Conservation (phyloP, 257 asterid genomes). For the Penstemon eatonii region DNA sequence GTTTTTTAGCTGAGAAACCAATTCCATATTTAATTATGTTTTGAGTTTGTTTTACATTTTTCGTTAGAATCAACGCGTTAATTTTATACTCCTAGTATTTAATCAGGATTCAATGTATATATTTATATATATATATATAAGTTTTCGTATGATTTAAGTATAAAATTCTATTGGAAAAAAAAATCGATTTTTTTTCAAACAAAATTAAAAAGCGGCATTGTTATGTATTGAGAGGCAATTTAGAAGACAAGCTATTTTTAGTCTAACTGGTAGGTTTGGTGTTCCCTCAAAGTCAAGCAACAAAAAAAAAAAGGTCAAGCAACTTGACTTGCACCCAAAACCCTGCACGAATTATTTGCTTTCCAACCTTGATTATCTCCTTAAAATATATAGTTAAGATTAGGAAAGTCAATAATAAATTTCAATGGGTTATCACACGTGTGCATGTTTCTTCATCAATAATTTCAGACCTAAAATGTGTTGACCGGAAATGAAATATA, state of each 20-base stretch:
- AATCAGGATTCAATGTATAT: too few species aligned
- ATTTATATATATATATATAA: too few species aligned
- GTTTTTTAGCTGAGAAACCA: too few species aligned
- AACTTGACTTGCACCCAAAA: conserved; percentile 35
- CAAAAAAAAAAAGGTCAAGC: conserved; percentile 37
- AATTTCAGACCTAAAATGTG: not conserved
- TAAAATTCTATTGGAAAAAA: too few species aligned
- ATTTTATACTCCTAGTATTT: too few species aligned
- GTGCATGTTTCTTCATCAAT: conserved; percentile 18
- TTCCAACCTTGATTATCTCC: conserved; percentile 1
- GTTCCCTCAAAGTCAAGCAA: conserved; percentile 56
- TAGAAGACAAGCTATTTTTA: conserved; percentile 23
- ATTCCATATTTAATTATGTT: too few species aligned
- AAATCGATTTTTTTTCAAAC: too few species aligned
- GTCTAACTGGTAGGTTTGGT: conserved; percentile 39
- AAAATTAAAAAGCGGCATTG: not conserved
- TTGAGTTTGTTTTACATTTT: too few species aligned
- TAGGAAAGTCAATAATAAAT: conserved; percentile 9
- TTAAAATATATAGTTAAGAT: not conserved
- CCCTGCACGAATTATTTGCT: conserved; percentile 6
- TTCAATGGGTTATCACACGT: conserved; percentile 22
- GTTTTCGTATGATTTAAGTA: too few species aligned
- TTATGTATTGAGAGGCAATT: not conserved
- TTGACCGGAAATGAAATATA: not conserved
- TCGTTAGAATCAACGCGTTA: too few species aligned